Conservation (phyloP, 139 green algal species). For the Parachlorella kessleri region DNA sequence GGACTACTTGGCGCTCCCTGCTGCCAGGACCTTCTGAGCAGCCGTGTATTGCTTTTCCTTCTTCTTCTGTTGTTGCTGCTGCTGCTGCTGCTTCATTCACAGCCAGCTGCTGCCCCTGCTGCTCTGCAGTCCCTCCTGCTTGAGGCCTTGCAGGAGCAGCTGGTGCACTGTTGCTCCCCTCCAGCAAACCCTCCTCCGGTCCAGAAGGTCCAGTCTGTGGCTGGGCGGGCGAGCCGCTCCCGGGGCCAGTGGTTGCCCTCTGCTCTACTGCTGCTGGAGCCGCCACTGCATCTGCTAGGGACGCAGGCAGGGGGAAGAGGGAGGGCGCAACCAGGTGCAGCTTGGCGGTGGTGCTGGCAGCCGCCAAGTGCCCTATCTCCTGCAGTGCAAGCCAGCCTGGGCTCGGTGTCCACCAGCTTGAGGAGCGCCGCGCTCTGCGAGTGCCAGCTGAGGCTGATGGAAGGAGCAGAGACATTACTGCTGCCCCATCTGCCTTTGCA, state of each 20-base stretch:
- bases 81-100: not conserved
- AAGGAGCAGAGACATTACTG: no score
- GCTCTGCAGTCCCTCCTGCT: not conserved
- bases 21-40: no score
- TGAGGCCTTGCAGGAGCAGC: not conserved
- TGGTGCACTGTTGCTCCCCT: no score
- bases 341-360: conserved; percentile 39
- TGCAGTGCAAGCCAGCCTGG: not conserved
- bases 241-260: no score
- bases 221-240: no score
- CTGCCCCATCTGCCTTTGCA: no score
- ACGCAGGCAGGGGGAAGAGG: conserved; percentile 62
- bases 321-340: conserved; percentile 46
- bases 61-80: conserved; percentile 10
- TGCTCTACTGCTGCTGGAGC: conserved; percentile 17
- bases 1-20: no score
- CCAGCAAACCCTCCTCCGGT: no score
- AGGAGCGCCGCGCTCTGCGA: no score
- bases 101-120: not conserved
- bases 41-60: conserved; percentile 5
- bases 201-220: no score
- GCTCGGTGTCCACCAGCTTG: no score
- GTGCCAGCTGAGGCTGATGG: no score
- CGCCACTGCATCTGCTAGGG: not conserved
- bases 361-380: conserved; percentile 36